Percentiles rank a stretch among this genome's conserved stretches.
Evolutionary conservation across 2,329 filamentous ascomycete genomes (phyloP).

Genomic region (Colletotrichum filicis): DNA sequence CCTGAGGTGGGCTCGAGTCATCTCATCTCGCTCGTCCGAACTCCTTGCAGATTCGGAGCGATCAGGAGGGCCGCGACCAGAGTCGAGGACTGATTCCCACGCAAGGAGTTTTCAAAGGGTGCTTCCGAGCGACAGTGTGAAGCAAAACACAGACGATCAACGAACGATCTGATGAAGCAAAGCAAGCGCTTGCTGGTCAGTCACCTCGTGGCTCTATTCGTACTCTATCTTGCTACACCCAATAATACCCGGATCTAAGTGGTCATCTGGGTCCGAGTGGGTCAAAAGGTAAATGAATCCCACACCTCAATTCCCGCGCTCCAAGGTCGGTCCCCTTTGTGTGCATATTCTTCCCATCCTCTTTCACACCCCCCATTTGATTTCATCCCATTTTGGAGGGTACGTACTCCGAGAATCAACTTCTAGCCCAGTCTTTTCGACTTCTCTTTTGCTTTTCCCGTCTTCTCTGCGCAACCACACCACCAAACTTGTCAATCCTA

Average conservation of each 20-base stretch:
- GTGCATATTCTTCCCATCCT: conserved; percentile 22
- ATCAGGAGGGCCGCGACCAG: not conserved
- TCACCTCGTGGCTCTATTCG: not conserved
- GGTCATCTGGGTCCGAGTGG: conserved; percentile 3
- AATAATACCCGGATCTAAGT: not conserved
- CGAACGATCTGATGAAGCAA: conserved; percentile 3
- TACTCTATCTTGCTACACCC: not conserved
- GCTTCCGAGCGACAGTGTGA: conserved; percentile 1
- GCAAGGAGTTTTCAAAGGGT: not conserved
- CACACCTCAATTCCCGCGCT: not conserved
- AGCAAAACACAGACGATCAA: conserved; percentile 1
- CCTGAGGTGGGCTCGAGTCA: conserved; percentile 15
- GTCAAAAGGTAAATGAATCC: conserved; percentile 12
- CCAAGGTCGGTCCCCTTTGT: conserved; percentile 21
- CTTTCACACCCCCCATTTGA: conserved; percentile 18
- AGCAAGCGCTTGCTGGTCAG: not conserved
- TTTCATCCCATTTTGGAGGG: not conserved
- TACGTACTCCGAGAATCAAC: conserved; percentile 11
- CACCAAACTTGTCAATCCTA: conserved; percentile 12
- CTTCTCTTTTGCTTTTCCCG: not conserved
- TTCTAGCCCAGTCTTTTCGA: conserved; percentile 14
- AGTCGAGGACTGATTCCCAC: not conserved
- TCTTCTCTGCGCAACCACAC: conserved; percentile 20
- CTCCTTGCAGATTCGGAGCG: conserved; percentile 28
- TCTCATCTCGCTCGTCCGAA: conserved; percentile 33